Conservation (phyloP, 805 yeast species). For the Brettanomyces naardenensis region DNA sequence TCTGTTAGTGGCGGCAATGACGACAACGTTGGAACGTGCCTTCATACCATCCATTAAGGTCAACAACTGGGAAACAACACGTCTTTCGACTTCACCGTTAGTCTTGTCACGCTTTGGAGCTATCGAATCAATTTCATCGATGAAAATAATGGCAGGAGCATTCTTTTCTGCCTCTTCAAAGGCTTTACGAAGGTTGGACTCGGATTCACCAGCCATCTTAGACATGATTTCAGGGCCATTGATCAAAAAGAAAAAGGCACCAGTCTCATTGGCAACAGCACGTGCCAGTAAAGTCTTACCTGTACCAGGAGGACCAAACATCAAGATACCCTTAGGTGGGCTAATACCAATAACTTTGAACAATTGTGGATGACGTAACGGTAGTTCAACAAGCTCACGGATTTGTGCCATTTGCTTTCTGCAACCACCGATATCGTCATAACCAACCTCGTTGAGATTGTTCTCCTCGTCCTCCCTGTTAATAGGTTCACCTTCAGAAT, state of each 20-base stretch:
- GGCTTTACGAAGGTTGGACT: constrained; percentile 93
- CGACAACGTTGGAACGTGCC: constrained; percentile 97
- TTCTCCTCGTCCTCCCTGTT: constrained; percentile 97
- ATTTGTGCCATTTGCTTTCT: constrained; percentile 99
- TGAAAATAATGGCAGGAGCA: constrained; percentile 95
- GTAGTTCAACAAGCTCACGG: constrained; percentile 96
- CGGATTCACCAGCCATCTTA: constrained; percentile 99
- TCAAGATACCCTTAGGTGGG: constrained; percentile 96
- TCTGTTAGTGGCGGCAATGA: constrained; percentile 93
- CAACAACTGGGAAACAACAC: constrained; percentile 95
- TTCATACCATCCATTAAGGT: constrained; percentile 99
- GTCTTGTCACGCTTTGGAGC: constrained; percentile 99
- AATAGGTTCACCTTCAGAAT: constrained; percentile 98
- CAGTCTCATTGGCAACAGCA: constrained; percentile 99
- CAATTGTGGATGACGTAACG: constrained; percentile 95
- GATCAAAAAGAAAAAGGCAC: constrained; percentile 95
- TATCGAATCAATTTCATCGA: constrained; percentile 97
- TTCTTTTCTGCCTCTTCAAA: constrained; percentile 99
- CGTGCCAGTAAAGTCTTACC: constrained; percentile 99
- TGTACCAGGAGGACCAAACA: constrained; percentile 99
- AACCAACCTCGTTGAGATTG: constrained; percentile 93
- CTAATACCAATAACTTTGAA: constrained; percentile 97
- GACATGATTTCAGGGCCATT: constrained; percentile 99
- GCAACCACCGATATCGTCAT: constrained; percentile 98
- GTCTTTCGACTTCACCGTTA: constrained; percentile 98